phyloP scores from a whole-genome alignment of 2,329 filamentous ascomycete genomes.

The Ciborinia camelliae region DNA sequence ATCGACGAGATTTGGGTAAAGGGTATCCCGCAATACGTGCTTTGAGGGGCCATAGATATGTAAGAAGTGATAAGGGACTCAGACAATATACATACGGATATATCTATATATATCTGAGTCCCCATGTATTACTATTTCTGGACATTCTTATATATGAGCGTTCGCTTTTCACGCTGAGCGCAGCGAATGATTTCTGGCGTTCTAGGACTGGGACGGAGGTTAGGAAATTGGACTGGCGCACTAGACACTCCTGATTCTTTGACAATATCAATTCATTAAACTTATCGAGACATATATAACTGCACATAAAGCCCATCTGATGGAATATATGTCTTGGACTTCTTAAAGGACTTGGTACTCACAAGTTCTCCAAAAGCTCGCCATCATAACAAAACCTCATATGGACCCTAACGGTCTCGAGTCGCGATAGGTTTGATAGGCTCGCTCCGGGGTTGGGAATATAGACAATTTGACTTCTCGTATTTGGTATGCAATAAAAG shows the following conservation, averaged over 20 bases:
- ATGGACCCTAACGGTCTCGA: too few relatives aligned
- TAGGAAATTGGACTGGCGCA: neutral
- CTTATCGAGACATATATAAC: neutral
- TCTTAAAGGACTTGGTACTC: neutral
- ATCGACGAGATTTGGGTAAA: conserved; percentile 14
- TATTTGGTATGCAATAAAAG: neutral
- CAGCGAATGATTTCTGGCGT: too few relatives aligned
- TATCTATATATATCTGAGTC: neutral
- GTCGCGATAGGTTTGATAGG: neutral
- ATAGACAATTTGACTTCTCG: neutral
- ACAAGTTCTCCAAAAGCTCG: neutral
- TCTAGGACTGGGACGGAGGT: neutral
- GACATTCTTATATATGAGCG: too few relatives aligned
- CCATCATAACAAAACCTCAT: neutral
- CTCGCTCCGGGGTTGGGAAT: neutral
- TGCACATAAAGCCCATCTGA: neutral
- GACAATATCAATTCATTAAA: neutral
- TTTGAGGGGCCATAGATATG: neutral
- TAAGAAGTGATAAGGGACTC: neutral
- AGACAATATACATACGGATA: neutral
- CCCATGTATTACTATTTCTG: neutral
- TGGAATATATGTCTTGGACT: neutral
- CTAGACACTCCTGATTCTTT: neutral
- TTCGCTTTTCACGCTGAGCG: too few relatives aligned
- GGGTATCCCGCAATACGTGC: neutral